Conservation (phyloP, 202 grass and related monocot genomes). For the Elaeis oleifera region DNA sequence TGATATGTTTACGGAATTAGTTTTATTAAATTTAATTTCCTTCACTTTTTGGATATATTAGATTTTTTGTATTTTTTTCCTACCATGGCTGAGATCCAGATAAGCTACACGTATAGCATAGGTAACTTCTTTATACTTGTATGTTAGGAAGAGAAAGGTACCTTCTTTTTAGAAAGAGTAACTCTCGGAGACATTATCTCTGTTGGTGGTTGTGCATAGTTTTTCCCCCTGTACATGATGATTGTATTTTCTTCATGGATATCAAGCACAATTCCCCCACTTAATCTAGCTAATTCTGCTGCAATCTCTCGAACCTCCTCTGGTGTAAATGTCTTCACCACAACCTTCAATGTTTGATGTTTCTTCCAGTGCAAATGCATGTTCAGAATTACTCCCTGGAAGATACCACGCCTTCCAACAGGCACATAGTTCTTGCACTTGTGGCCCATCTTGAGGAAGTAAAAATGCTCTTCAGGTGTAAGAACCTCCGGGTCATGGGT, state of each 20-base stretch:
- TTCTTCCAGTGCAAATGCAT: slow-evolving; percentile 99
- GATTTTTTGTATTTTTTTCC: no score
- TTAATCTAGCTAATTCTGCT: slow-evolving; percentile 61
- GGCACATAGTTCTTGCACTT: slow-evolving; percentile 98
- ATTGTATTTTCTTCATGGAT: slow-evolving; percentile 80
- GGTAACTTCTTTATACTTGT: no score
- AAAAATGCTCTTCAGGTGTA: slow-evolving; percentile 90
- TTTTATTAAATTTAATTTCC: no score
- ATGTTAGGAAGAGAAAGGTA: slow-evolving; percentile 8
- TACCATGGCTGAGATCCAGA: no score
- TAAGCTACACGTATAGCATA: no score
- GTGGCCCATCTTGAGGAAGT: slow-evolving; percentile 87
- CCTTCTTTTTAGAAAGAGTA: slow-evolving; percentile 84
- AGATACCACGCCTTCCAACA: slow-evolving; percentile 89
- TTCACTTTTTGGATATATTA: no score
- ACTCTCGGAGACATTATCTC: slow-evolving; percentile 93
- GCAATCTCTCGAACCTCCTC: slow-evolving; percentile 91
- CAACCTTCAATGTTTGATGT: slow-evolving; percentile 82
- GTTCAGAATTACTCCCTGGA: slow-evolving; percentile 91
- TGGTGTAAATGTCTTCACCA: slow-evolving; percentile 91
- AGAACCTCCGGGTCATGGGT: slow-evolving; percentile 79
- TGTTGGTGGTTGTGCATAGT: slow-evolving; percentile 79
- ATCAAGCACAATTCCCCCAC: slow-evolving; percentile 82
- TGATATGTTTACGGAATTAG: no score
- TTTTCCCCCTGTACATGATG: slow-evolving; percentile 97